Evolutionary conservation across 2,329 filamentous ascomycete species (phyloP), one percentile per base, ranked within the genome.

Genomic region (Phialocephala subalpina): DNA sequence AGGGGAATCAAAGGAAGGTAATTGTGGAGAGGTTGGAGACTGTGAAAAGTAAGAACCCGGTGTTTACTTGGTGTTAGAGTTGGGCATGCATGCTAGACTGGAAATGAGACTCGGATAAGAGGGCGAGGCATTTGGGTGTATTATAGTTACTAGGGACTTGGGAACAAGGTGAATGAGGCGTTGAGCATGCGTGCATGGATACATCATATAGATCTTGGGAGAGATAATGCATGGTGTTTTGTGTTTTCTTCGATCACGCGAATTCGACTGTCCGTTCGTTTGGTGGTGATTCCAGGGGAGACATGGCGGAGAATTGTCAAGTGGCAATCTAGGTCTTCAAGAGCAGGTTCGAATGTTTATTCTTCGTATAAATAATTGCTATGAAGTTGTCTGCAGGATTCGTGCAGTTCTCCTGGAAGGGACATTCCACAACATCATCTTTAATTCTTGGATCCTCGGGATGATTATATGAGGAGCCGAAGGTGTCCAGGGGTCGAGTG

Each of bases 1-100:
- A 98, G 79, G 92, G 92, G 14, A 92, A 94, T 74, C 90, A 92
- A 77, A 87, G 94, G 73, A 97, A 96, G 80, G 96, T 99, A 57
- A 98, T 99, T 82, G 94, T 99, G 57, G 96, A 99, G 83, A 86
- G 96, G 69, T 81, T 99, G 65, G 96, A 99, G 83, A 92, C 95
- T 67, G 96, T 99, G 68, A 98, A 98, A 84, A 93, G 90, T 76
- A 92, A 91, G 77, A 97, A 97, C 77, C 96, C 96, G 1, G 94
- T 99, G 36, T 99, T 99, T 80, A 97, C 92, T 53, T 99, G 96
- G 92, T 99, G 96, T 83, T 98, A 82, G 55, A 45, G 25, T 25
- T 6, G 27, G 14, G 35, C 14, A 12, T 16, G 58, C 38, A 52
- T 52, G 7, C 18, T 22, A 29, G 33, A 38, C 33, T 29, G 53